phyloP scores from a whole-genome alignment of 176 grass and related monocot genomes.

The Raddia guianensis region DNA sequence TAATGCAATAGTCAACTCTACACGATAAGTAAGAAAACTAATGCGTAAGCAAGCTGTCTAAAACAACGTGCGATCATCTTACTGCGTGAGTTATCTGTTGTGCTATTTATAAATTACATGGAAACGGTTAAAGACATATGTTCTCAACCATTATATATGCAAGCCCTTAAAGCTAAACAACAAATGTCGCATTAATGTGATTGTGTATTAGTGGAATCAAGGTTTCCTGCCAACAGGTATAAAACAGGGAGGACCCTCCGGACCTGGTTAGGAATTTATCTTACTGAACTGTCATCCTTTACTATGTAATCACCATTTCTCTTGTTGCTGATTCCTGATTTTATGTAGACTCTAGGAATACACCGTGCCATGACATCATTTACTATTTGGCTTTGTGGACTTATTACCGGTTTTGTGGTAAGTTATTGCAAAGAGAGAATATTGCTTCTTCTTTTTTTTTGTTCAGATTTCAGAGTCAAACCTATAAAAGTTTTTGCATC shows the following conservation, averaged over 20 bases:
- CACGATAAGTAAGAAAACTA: no score
- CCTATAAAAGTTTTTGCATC: background rate
- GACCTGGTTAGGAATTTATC: background rate
- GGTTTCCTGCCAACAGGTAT: background rate
- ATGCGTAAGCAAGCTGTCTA: no score
- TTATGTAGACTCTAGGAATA: constrained; percentile 95
- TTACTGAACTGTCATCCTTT: background rate
- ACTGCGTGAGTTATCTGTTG: no score
- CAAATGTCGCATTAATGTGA: background rate
- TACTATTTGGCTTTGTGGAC: constrained; percentile 91
- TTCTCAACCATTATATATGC: no score
- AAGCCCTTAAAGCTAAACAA: background rate
- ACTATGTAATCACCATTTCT: background rate
- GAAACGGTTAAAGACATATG: no score
- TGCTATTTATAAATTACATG: no score
- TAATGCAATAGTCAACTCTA: no score
- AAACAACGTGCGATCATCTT: no score
- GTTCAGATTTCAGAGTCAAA: background rate
- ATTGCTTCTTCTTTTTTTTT: background rate
- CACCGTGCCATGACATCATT: constrained; percentile 92
- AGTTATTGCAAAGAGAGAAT: background rate
- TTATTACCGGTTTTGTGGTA: constrained; percentile 96
- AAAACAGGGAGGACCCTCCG: background rate
- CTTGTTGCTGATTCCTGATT: background rate
- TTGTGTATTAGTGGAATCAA: background rate